A percentile compares a stretch with the other conserved stretches of the same genome.
Evolutionary conservation across 2,329 filamentous ascomycete genomes (phyloP).

Genomic region (Pseudogymnoascus sp.): DNA sequence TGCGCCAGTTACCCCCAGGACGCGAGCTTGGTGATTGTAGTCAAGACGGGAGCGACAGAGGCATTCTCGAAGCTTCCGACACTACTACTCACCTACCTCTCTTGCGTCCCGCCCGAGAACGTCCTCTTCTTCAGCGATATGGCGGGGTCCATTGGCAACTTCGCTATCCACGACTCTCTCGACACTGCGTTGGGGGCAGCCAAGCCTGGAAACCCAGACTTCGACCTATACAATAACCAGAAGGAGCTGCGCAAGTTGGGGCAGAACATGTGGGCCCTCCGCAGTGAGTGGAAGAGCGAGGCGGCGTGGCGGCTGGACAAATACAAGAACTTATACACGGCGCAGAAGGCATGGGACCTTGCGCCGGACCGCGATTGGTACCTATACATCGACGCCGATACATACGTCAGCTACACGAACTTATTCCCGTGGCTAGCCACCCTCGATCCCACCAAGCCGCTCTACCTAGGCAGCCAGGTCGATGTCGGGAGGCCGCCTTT

Average conservation of each 20-base stretch:
- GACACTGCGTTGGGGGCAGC: conserved; percentile 37
- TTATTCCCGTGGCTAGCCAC: conserved; percentile 41
- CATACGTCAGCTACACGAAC: conserved; percentile 48
- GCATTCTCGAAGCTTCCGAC: conserved; percentile 44
- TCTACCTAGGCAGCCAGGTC: conserved; percentile 45
- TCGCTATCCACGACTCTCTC: conserved; percentile 40
- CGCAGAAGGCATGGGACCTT: conserved; percentile 44
- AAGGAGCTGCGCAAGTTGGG: conserved; percentile 38
- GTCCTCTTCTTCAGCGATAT: conserved; percentile 54
- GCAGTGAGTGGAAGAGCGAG: conserved; percentile 17
- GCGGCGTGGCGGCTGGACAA: conserved; percentile 50
- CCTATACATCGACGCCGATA: conserved; percentile 52
- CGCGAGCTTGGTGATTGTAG: conserved; percentile 36
- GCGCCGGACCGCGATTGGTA: conserved; percentile 51
- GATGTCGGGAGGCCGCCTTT: conserved; percentile 38
- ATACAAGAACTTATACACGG: conserved; percentile 55
- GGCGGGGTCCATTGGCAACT: conserved; percentile 39
- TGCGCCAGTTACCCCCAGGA: not conserved
- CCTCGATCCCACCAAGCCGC: conserved; percentile 36
- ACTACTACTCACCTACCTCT: conserved; percentile 45
- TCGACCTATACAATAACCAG: conserved; percentile 37
- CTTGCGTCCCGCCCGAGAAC: conserved; percentile 40
- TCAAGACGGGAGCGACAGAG: conserved; percentile 53
- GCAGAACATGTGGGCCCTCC: conserved; percentile 32
- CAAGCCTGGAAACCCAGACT: conserved; percentile 41